Percentiles rank a stretch among this genome's conserved stretches.
These are phyloP conservation scores for Penicillium longicatenatum DNA, from an alignment of 495 filamentous ascomycete species.

Conservation along the genomic window DNA sequence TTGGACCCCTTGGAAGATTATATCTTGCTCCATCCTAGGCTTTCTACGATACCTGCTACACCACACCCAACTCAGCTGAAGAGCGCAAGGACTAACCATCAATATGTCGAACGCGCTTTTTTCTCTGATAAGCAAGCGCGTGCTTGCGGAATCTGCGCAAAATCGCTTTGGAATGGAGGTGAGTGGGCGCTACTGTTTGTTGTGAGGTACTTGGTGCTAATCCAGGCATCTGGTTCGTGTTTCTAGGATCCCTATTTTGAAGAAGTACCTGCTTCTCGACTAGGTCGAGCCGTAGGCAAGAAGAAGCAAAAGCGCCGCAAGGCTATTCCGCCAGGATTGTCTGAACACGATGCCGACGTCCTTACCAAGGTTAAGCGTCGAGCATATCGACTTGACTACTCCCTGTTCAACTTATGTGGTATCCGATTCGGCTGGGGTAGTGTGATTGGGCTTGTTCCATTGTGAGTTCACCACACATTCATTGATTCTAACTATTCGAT, in stretches of 20 bases:
- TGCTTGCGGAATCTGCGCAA: constrained; percentile 63
- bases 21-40: constrained; percentile 11
- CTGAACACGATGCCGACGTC: constrained; percentile 74
- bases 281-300: constrained; percentile 56
- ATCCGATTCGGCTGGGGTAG: constrained; percentile 81
- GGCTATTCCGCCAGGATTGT: constrained; percentile 69
- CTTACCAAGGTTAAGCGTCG: constrained; percentile 77
- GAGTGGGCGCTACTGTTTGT: constrained; percentile 23
- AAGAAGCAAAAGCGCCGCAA: constrained; percentile 71
- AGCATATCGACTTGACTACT: constrained; percentile 82
- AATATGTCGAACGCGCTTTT: constrained; percentile 55
- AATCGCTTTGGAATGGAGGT: constrained; percentile 73
- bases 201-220: not conserved
- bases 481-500: not conserved
- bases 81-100: not conserved
- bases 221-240: constrained; percentile 6
- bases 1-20: constrained; percentile 19
- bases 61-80: not conserved
- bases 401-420: constrained; percentile 71
- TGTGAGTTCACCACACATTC: constrained; percentile 50
- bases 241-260: constrained; percentile 73
- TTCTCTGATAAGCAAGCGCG: constrained; percentile 63
- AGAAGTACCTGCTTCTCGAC: constrained; percentile 65
- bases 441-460: constrained; percentile 79
- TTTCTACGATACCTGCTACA: constrained; percentile 14